These are phyloP conservation scores for Xerocomus potaroensis DNA, from an alignment of 768 basidiomycete genomes.

Conservation along the genomic window DNA sequence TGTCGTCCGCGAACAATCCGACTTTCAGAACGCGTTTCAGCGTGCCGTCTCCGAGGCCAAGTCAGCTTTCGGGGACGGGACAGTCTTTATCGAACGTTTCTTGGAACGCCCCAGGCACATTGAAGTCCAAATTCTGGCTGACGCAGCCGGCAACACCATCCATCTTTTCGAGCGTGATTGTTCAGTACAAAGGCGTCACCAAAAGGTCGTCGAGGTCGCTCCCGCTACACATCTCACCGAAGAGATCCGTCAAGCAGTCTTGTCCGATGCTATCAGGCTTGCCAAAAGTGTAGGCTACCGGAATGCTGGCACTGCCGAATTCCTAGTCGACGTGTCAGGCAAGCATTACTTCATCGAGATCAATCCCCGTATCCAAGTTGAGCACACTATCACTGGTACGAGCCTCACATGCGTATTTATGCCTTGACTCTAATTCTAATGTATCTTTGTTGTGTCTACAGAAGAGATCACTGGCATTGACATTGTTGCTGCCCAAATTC, in stretches of 20 bases:
- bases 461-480: slow-evolving; percentile 99
- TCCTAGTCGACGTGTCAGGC: slow-evolving; percentile 94
- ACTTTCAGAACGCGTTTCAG: slow-evolving; percentile 85
- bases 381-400: slow-evolving; percentile 96
- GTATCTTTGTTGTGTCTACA: slow-evolving; percentile 28
- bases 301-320: slow-evolving; percentile 98
- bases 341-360: slow-evolving; percentile 99
- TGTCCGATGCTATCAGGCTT: slow-evolving; percentile 88
- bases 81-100: slow-evolving; percentile 98
- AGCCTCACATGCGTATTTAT: slow-evolving; percentile 1
- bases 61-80: slow-evolving; percentile 96
- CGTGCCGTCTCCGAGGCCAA: slow-evolving; percentile 94
- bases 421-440: background rate
- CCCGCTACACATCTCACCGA: slow-evolving; percentile 94
- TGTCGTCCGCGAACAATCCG: slow-evolving; percentile 90
- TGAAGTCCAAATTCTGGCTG: slow-evolving; percentile 94
- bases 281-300: slow-evolving; percentile 92
- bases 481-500: slow-evolving; percentile 98
- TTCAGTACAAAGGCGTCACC: slow-evolving; percentile 95
- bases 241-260: slow-evolving; percentile 83
- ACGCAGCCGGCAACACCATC: slow-evolving; percentile 88
- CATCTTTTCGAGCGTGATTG: slow-evolving; percentile 99
- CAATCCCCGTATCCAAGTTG: slow-evolving; percentile 99
- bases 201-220: slow-evolving; percentile 98
- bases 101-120: slow-evolving; percentile 96